Evolutionary conservation across 441 rosid genomes (phyloP).

Genomic region (Gossypium schwendimanii): DNA sequence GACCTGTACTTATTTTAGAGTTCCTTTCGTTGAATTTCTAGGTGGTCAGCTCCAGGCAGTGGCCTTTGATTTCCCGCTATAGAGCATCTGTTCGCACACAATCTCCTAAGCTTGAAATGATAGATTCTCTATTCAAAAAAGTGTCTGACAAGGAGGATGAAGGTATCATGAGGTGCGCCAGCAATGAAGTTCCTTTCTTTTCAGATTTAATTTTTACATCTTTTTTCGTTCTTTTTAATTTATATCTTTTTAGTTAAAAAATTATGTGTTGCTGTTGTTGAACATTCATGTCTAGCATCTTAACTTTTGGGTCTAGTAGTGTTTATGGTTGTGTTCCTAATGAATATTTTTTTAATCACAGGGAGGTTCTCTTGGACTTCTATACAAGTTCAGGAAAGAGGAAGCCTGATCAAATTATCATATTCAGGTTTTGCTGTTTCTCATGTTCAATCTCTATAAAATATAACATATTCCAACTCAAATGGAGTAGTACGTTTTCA

Average conservation of each 20-base stretch:
- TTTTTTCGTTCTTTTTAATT: background rate
- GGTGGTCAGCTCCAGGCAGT: constrained; percentile 57
- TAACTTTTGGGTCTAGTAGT: background rate
- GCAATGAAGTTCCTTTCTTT: background rate
- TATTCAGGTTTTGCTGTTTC: constrained; percentile 41
- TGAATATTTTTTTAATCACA: constrained; percentile 8
- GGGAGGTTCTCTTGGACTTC: constrained; percentile 53
- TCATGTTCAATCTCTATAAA: background rate
- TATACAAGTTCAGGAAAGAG: constrained; percentile 37
- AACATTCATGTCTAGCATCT: background rate
- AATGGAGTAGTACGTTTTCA: background rate
- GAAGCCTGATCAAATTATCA: constrained; percentile 54
- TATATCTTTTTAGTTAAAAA: background rate
- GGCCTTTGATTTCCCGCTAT: constrained; percentile 57
- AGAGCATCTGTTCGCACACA: constrained; percentile 59
- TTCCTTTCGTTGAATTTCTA: constrained; percentile 11
- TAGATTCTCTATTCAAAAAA: constrained; percentile 44
- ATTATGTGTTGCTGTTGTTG: background rate
- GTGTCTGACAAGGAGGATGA: constrained; percentile 35
- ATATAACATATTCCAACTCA: background rate
- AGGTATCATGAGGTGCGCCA: constrained; percentile 48
- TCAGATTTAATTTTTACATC: no score
- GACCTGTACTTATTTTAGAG: background rate
- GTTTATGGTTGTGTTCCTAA: background rate
- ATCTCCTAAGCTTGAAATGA: constrained; percentile 51